Evolutionary conservation across 1,284 basidiomycete genomes (phyloP).

Genomic region (Microbotryomycetes sp.): DNA sequence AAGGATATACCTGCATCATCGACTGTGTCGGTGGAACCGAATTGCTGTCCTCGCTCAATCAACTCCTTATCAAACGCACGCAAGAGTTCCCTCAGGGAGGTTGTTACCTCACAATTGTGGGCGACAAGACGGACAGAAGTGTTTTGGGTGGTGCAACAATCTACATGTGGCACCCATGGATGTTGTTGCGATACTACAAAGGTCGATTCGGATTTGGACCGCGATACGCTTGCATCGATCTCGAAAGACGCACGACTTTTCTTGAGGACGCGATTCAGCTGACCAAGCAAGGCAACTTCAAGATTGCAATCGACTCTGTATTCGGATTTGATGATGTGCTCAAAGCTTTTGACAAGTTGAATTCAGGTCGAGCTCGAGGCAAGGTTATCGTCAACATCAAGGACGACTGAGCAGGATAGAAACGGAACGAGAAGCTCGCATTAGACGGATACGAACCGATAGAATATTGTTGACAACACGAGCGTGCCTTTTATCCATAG

Average conservation of each 20-base stretch:
- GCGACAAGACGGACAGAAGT: slow-evolving; percentile 21
- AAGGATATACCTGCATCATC: slow-evolving; percentile 41
- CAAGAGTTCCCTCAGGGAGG: neutral
- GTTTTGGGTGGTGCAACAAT: slow-evolving; percentile 36
- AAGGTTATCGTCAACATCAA: slow-evolving; percentile 50
- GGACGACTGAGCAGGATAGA: neutral
- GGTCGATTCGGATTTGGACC: slow-evolving; percentile 13
- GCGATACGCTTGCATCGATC: slow-evolving; percentile 38
- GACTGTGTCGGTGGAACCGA: slow-evolving; percentile 39
- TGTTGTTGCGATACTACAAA: slow-evolving; percentile 12
- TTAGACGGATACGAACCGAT: too few relatives aligned
- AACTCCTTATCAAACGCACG: slow-evolving; percentile 30
- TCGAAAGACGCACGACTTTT: slow-evolving; percentile 26
- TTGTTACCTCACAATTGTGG: slow-evolving; percentile 22
- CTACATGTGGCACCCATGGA: slow-evolving; percentile 21
- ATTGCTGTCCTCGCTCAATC: slow-evolving; percentile 8
- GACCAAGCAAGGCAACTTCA: slow-evolving; percentile 49
- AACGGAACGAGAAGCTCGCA: too few relatives aligned
- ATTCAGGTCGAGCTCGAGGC: slow-evolving; percentile 54
- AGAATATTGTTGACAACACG: too few relatives aligned
- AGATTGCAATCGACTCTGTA: slow-evolving; percentile 57
- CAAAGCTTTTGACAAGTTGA: slow-evolving; percentile 57
- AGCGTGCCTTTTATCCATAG: too few relatives aligned
- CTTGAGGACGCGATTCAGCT: slow-evolving; percentile 35
- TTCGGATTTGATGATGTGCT: slow-evolving; percentile 54